Base-by-base conservation (phyloP, 345 rosid genomes). In the Anastatica hierochuntica region DNA sequence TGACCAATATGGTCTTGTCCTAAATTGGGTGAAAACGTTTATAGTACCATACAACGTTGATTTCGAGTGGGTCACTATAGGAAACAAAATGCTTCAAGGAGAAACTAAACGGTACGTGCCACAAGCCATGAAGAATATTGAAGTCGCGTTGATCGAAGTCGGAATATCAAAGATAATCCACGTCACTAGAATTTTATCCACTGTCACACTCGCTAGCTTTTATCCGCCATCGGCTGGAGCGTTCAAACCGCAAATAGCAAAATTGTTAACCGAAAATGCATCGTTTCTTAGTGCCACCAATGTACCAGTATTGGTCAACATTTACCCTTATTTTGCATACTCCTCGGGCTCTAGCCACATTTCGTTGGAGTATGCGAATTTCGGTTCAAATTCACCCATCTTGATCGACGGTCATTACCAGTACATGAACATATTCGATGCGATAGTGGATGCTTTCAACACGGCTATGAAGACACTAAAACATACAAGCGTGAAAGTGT, bases 241-340 rank as follows among this genome's bases (percentile, higher is more conserved):
- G 1, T 66, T 75, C 29, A 12, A 16, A 1, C 43, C 18, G 6
- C 29, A 50, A 0, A 8, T 56, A n/a, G 14, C 21, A 4, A 17
- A 14, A 0, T 12, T 43, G n/a, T 19, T 74, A 56, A 43, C 40
- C 3, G 37, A 52, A 12, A 54, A 69, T 11, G 61, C 58, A 10
- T 13, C 29, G 37, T 11, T 50, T 31, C 29, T 63, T 27, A 42
- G 16, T 11, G 19, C 18, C 4, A 35, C 37, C 0, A 39, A 27
- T 23, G 29, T 68, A 3, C 77, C 74, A 2, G 44, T 70, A 10
- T 38, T 70, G 71, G 19, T 70, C 43, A 70, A 72, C 11, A 56
- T 44, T 15, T 74, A 70, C 36, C 81, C 81, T 46, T 76, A 69
- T 56, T 74, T 56, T 10, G 67, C 79, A 8, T 67, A 67, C 33